A percentile compares a stretch with the other conserved stretches of the same genome.
These are phyloP conservation scores for Verticillium albo-atrum DNA, from an alignment of 2,329 filamentous ascomycete species.

Conservation along the genomic window DNA sequence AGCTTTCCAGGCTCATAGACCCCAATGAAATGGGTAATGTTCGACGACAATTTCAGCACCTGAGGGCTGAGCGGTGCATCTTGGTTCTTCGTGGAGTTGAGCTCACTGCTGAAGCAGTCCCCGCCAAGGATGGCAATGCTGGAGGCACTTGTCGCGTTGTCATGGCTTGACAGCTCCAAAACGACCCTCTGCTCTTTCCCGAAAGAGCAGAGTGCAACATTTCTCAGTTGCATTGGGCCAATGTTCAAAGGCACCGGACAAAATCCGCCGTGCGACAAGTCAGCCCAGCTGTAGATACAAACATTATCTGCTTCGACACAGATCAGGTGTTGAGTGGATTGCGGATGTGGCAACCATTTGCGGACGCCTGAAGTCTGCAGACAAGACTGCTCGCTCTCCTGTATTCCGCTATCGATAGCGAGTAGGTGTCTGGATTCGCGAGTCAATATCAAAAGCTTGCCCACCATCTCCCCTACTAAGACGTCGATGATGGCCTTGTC, in stretches of 20 bases:
- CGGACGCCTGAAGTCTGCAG: constrained; percentile 2
- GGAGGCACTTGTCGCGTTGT: constrained; percentile 4
- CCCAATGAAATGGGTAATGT: constrained; percentile 17
- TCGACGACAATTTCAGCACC: background rate
- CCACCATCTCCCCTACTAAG: constrained; percentile 17
- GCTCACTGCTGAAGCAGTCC: background rate
- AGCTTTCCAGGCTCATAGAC: constrained; percentile 13
- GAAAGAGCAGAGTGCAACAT: constrained; percentile 7
- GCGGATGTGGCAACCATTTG: constrained; percentile 16
- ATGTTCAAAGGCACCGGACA: constrained; percentile 4
- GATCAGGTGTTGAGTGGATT: constrained; percentile 18
- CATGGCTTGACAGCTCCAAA: constrained; percentile 15
- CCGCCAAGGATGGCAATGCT: constrained; percentile 11
- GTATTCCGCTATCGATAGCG: constrained; percentile 15
- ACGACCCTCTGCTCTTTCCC: constrained; percentile 10
- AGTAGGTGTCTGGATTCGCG: constrained; percentile 24
- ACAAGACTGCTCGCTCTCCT: constrained; percentile 12
- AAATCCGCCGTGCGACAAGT: constrained; percentile 19
- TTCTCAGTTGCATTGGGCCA: constrained; percentile 15
- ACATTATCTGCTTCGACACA: constrained; percentile 19
- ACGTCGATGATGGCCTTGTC: constrained; percentile 18
- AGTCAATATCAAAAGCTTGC: constrained; percentile 25
- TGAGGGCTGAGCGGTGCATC: constrained; percentile 5
- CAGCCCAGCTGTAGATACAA: constrained; percentile 20
- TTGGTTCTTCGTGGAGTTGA: background rate